Percentiles rank a stretch among this genome's conserved stretches.
Evolutionary conservation across 805 yeast genomes (phyloP).

Genomic region (Clavispora santaluciae): DNA sequence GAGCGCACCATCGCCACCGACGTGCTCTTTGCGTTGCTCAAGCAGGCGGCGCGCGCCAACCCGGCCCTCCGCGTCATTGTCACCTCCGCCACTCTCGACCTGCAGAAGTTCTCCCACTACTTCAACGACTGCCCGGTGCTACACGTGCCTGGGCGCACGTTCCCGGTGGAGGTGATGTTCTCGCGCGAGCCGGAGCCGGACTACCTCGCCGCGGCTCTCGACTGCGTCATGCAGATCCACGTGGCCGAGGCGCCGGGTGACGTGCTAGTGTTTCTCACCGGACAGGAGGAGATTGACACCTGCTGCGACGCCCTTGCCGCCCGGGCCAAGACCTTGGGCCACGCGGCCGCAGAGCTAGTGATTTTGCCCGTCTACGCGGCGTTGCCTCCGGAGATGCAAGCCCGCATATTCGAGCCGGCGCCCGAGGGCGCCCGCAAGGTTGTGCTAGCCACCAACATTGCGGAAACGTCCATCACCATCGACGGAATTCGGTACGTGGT

Average conservation of each 20-base stretch:
- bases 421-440: constrained; percentile 82
- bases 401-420: constrained; percentile 83
- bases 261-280: constrained; percentile 77
- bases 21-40: constrained; percentile 78
- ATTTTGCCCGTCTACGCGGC: constrained; percentile 89
- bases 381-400: constrained; percentile 85
- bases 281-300: constrained; percentile 93
- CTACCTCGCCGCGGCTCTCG: constrained; percentile 77
- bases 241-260: constrained; percentile 75
- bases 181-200: constrained; percentile 82
- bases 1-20: constrained; percentile 95
- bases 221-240: constrained; percentile 83
- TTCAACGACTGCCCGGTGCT: constrained; percentile 80
- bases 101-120: constrained; percentile 75
- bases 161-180: constrained; percentile 80
- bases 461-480: constrained; percentile 94
- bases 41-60: constrained; percentile 63
- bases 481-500: constrained; percentile 89
- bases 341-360: constrained; percentile 58
- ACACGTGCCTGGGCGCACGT: constrained; percentile 84
- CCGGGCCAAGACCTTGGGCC: constrained; percentile 60
- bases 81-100: constrained; percentile 91
- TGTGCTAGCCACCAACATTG: constrained; percentile 91
- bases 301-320: constrained; percentile 71
- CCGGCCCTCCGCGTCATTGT: constrained; percentile 74